Base-by-base conservation (phyloP, 2,329 filamentous ascomycete species). In the Penicillium sumatraense region DNA sequence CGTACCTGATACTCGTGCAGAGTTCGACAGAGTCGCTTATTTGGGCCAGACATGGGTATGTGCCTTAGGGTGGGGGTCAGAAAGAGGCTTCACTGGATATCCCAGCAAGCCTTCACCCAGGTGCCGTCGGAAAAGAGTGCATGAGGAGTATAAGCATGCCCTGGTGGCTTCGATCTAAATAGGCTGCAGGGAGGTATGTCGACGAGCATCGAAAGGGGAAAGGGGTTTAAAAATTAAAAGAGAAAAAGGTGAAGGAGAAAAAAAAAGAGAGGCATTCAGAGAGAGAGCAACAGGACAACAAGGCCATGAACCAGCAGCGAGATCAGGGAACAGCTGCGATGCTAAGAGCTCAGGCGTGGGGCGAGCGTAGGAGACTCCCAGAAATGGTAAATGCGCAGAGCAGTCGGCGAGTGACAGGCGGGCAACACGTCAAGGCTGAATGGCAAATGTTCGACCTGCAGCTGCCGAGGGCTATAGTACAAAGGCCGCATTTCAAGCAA, bases 321-420 rank as follows among this genome's bases (percentile, higher is more conserved):
- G n/a, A 41, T 6, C 20, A 41, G 3, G 38, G 9, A 14, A 3
- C 16, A 41, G 11, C 11, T 2, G 29, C 35, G 20, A 44, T 18
- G 23, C 21, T 44, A 5, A 13, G 11, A 44, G 40, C n/a, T 44
- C 21, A 9, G 11, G 42, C 26, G 42, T 46, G 42, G 42, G 42
- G 42, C 42, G 16, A 21, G 31, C 31, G 29, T n/a, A 45, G 31
- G 5, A 36, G 11, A 35, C 35, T 35, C 41, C 49, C 40, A 13
- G 47, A 49, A 49, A 21, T 20, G 47, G 47, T 23, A 49, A 49
- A 49, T 49, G 47, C n/a, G n/a, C 47, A 49, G 31, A 18, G 16
- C 26, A 16, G 14, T 9, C 26, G 18, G 24, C 41, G 24, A 44
- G 41, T 46, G 42, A 46, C 42, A 46, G 16, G n/a, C 27, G 13